phyloP scores from a whole-genome alignment of 2,329 filamentous ascomycete species.

The Myriosclerotinia curreyana region DNA sequence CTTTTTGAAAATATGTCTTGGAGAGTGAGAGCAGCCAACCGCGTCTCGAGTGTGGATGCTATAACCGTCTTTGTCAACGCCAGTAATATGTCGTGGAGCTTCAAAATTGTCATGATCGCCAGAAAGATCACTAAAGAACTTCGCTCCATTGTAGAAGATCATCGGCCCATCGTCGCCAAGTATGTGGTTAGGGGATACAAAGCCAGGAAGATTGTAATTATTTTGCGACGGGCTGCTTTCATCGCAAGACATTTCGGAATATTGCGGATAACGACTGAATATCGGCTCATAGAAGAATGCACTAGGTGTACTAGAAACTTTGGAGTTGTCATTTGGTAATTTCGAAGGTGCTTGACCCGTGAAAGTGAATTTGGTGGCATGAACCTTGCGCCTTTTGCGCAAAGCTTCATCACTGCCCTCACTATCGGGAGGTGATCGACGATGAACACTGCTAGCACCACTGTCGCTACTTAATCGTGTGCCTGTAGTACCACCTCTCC shows the following conservation, averaged over 20 bases:
- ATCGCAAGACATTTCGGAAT: slow-evolving; percentile 40
- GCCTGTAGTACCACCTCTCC: slow-evolving; percentile 66
- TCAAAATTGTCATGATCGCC: slow-evolving; percentile 57
- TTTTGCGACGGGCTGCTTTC: background rate
- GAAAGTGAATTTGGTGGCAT: slow-evolving; percentile 25
- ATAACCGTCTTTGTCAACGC: slow-evolving; percentile 43
- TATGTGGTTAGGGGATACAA: background rate
- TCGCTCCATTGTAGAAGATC: slow-evolving; percentile 77
- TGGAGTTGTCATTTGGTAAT: background rate
- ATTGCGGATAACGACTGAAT: slow-evolving; percentile 52
- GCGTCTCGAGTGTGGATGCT: slow-evolving; percentile 28
- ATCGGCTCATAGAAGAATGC: slow-evolving; percentile 64
- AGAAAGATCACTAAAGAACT: slow-evolving; percentile 77
- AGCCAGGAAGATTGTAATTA: slow-evolving; percentile 1
- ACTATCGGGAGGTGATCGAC: slow-evolving; percentile 40
- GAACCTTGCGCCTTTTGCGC: slow-evolving; percentile 34
- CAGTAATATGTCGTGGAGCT: slow-evolving; percentile 49
- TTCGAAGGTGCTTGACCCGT: background rate
- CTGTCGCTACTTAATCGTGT: slow-evolving; percentile 66
- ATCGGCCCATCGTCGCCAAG: slow-evolving; percentile 64
- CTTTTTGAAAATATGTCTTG: background rate
- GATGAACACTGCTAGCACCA: slow-evolving; percentile 49
- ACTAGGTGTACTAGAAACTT: slow-evolving; percentile 42
- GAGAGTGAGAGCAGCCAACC: slow-evolving; percentile 25
- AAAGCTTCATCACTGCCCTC: slow-evolving; percentile 28